Evolutionary conservation across 148 eudicot species (phyloP).

Genomic region (Camellia sinensis): DNA sequence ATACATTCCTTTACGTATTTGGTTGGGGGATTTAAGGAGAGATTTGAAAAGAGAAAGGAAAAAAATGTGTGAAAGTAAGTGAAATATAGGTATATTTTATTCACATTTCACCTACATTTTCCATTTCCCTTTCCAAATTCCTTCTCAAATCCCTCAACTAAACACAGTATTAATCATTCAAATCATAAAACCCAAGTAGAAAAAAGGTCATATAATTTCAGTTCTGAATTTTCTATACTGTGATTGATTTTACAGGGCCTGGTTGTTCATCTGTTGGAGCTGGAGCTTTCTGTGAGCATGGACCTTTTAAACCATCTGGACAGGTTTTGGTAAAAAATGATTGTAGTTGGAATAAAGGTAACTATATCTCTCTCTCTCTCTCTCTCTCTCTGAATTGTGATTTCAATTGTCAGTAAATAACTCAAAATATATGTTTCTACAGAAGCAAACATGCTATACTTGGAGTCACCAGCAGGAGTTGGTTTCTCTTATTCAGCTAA

Average conservation of each 20-base stretch:
- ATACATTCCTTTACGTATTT: no score
- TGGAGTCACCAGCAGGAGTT: conserved; percentile 83
- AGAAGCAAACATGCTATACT: conserved; percentile 81
- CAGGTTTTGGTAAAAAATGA: conserved; percentile 52
- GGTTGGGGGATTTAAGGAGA: no score
- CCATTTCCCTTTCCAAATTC: no score
- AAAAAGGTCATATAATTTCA: neutral
- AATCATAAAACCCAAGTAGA: neutral
- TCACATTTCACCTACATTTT: no score
- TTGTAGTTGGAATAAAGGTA: conserved; percentile 83
- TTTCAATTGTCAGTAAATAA: neutral
- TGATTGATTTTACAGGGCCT: conserved; percentile 49
- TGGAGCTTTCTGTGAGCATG: conserved; percentile 78
- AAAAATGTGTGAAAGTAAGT: no score
- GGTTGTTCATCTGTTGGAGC: conserved; percentile 82
- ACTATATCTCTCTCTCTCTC: neutral
- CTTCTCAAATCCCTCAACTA: no score
- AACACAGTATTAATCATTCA: no score
- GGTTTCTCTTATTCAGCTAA: conserved; percentile 73
- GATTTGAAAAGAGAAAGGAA: no score
- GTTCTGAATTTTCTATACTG: neutral
- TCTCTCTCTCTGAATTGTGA: neutral
- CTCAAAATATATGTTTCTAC: neutral
- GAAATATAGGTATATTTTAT: no score
- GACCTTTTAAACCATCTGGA: conserved; percentile 66